These are phyloP conservation scores for Pachysandra terminalis DNA, from an alignment of 164 flowering plant genomes.

Conservation along the genomic window DNA sequence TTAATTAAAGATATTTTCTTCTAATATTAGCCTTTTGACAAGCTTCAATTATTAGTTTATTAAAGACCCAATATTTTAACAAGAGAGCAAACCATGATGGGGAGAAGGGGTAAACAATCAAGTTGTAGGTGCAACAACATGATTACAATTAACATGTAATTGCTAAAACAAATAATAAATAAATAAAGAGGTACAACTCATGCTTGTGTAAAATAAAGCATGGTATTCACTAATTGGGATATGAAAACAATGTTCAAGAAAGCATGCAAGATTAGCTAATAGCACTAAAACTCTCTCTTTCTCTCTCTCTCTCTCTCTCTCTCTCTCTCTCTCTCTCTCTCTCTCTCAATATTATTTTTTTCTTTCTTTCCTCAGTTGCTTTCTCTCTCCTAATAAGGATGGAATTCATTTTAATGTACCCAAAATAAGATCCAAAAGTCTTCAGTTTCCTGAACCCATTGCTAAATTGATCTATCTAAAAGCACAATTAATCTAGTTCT, in stretches of 20 bases:
- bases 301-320: background rate
- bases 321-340: too few relatives aligned
- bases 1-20: background rate
- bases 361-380: too few relatives aligned
- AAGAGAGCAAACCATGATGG: background rate
- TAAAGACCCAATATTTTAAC: slow-evolving; percentile 12
- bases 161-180: background rate
- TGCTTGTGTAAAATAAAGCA: background rate
- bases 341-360: too few relatives aligned
- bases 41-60: slow-evolving; percentile 12
- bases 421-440: too few relatives aligned
- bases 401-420: too few relatives aligned
- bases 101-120: background rate
- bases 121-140: background rate
- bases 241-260: background rate
- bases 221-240: background rate
- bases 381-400: too few relatives aligned
- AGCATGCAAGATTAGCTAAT: slow-evolving; percentile 10
- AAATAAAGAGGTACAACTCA: background rate
- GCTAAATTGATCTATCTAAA: too few relatives aligned
- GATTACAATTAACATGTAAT: slow-evolving; percentile 4
- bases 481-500: too few relatives aligned
- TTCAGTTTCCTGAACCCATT: too few relatives aligned
- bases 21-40: slow-evolving; percentile 4
- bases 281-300: background rate